Evolutionary conservation across 306 rosid genomes (phyloP).

Genomic region (Rosa rugosa): DNA sequence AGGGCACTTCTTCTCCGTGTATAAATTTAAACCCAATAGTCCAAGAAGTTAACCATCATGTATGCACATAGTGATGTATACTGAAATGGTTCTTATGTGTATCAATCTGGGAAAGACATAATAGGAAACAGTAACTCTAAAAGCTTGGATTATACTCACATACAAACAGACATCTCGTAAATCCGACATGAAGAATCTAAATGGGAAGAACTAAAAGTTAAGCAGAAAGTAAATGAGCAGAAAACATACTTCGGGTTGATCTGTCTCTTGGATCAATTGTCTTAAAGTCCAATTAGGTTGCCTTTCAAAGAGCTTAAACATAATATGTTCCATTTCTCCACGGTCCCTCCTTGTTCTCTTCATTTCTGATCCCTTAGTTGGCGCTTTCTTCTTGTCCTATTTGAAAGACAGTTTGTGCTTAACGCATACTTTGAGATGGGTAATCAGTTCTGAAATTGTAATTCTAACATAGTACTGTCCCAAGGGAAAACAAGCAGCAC

Average conservation of each 20-base stretch:
- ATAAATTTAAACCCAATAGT: not conserved
- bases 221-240: not conserved
- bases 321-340: slow-evolving; percentile 78
- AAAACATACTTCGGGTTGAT: slow-evolving; percentile 89
- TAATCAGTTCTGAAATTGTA: not conserved
- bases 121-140: not conserved
- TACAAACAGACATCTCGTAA: not conserved
- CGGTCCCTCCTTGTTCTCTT: slow-evolving; percentile 87
- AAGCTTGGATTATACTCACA: not conserved
- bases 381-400: slow-evolving; percentile 76
- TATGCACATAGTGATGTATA: not conserved
- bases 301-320: slow-evolving; percentile 81
- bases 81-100: not conserved
- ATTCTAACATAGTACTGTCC: slow-evolving; percentile 9
- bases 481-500: slow-evolving; percentile 15
- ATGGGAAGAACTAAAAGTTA: not conserved
- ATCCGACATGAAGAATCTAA: not conserved
- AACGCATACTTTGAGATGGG: slow-evolving; percentile 17
- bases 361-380: slow-evolving; percentile 49
- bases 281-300: slow-evolving; percentile 76
- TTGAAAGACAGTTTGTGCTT: slow-evolving; percentile 31
- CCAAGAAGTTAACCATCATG: not conserved
- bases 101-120: not conserved
- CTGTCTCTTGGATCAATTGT: slow-evolving; percentile 76
- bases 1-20: not conserved